Evolutionary conservation across 2,329 filamentous ascomycete genomes (phyloP).

Genomic region (Aspergillus brunneoviolaceus): DNA sequence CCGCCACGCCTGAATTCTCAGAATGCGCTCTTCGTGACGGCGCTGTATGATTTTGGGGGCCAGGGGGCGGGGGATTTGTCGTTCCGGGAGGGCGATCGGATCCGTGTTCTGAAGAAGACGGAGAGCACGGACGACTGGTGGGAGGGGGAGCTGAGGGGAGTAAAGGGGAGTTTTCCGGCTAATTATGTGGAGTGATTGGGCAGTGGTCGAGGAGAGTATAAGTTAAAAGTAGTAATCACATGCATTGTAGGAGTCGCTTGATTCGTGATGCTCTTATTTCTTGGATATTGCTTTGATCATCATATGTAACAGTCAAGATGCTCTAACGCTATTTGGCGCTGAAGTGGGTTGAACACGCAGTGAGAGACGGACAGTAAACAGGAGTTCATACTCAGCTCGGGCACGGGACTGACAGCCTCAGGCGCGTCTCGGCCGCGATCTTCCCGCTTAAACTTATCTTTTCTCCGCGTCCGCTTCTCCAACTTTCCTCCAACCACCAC

Average conservation of each 20-base stretch:
- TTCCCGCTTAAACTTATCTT: not conserved
- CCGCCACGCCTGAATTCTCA: constrained; percentile 57
- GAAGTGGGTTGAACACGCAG: too few relatives aligned
- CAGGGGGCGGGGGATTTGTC: constrained; percentile 68
- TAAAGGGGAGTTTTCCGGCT: constrained; percentile 72
- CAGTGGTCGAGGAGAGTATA: too few relatives aligned
- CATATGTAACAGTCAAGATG: too few relatives aligned
- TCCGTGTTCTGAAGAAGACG: constrained; percentile 75
- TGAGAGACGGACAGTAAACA: too few relatives aligned
- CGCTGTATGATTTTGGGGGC: constrained; percentile 72
- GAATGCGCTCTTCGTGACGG: constrained; percentile 61
- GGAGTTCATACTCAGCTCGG: too few relatives aligned
- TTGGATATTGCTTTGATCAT: too few relatives aligned
- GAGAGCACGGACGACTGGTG: constrained; percentile 83
- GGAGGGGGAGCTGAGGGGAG: constrained; percentile 72
- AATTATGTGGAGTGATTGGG: constrained; percentile 67
- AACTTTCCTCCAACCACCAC: not conserved
- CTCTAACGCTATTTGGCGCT: too few relatives aligned
- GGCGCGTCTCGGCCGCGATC: not conserved
- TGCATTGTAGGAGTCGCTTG: too few relatives aligned
- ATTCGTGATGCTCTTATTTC: too few relatives aligned
- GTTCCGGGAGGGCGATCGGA: constrained; percentile 75
- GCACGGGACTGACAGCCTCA: constrained; percentile 11
- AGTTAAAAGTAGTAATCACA: too few relatives aligned
- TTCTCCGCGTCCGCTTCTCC: constrained; percentile 2